Evolutionary conservation across 2,329 filamentous ascomycete genomes (phyloP).

Genomic region (Aureobasidium pullulans): DNA sequence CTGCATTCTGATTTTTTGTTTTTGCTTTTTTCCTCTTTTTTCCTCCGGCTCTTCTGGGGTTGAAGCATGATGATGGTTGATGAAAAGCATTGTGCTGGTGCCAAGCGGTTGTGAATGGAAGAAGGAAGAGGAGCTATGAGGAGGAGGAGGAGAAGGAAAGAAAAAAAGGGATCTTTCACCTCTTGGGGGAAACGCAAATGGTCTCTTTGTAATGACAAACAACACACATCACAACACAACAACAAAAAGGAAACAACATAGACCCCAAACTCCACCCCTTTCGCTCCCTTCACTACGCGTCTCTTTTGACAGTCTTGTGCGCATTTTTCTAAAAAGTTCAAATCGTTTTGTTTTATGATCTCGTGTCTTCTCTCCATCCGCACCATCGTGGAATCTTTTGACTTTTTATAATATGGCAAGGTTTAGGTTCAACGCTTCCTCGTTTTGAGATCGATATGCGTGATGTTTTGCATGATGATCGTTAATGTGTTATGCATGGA

Average conservation of each 20-base stretch:
- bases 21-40: not conserved
- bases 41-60: not conserved
- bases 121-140: not conserved
- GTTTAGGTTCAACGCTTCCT: too few relatives aligned
- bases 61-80: not conserved
- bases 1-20: not conserved
- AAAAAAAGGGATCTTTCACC: not conserved
- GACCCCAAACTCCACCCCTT: not conserved
- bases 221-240: not conserved
- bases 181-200: not conserved
- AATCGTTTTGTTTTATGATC: too few relatives aligned
- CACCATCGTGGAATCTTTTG: too few relatives aligned
- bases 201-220: conserved; percentile 2
- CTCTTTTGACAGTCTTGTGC: not conserved
- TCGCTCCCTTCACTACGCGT: not conserved
- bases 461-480: too few relatives aligned
- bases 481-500: too few relatives aligned
- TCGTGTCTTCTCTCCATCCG: too few relatives aligned
- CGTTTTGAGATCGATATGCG: too few relatives aligned
- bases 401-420: too few relatives aligned
- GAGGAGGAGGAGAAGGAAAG: not conserved
- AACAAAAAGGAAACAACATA: not conserved
- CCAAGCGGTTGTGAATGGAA: not conserved
- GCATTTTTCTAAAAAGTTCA: too few relatives aligned
- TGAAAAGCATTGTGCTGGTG: not conserved